Base-by-base conservation (phyloP, 495 filamentous ascomycete species). In the Sporormia fimetaria region DNA sequence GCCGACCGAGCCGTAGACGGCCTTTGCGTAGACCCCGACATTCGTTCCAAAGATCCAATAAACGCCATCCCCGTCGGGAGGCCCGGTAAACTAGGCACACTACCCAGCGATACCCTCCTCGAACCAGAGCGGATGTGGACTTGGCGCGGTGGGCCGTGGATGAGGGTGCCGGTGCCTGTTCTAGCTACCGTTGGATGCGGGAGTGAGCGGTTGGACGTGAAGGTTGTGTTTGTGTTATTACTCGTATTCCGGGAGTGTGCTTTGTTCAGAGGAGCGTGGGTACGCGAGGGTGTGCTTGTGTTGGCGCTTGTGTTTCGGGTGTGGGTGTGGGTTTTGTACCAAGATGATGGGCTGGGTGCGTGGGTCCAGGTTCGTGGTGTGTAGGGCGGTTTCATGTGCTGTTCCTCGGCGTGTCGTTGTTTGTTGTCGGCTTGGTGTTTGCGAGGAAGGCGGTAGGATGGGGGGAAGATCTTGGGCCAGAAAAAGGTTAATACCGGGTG, bases 401-500 rank as follows among this genome's bases (percentile, higher is more conserved):
- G 7, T 27, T 7, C 25, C 25, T 7, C 7, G 7, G 25, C 7
- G 25, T 27, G n/a, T 33, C 18, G 39, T 14, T 50, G 34, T 38
- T 50, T 40, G 22, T 50, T 40, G 12, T 33, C 3, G 2, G 18
- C 26, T 23, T 25, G 40, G 7, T n/a, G 21, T 16, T 47, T 8
- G 28, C 28, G 21, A 21, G 21, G 20, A 16, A 34, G 14, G 46
- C 14, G 2, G 33, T 40, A 1, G 10, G 10, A 3, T 33, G 46
- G 18, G 44, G 44, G 29, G 37, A 58, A 41, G 25, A 48, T n/a
- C 4, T 33, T 14, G 2, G 58, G 58, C 28, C 58, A 44, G 34
- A 50, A 34, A 22, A 28, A 23, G 3, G 49, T 34, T 4, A 58
- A 28, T 9, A 57, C 44, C 6, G 46, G 49, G 9, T 52, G 54